phyloP scores from a whole-genome alignment of 1,284 basidiomycete genomes.

The Moesziomyces globuligerus region DNA sequence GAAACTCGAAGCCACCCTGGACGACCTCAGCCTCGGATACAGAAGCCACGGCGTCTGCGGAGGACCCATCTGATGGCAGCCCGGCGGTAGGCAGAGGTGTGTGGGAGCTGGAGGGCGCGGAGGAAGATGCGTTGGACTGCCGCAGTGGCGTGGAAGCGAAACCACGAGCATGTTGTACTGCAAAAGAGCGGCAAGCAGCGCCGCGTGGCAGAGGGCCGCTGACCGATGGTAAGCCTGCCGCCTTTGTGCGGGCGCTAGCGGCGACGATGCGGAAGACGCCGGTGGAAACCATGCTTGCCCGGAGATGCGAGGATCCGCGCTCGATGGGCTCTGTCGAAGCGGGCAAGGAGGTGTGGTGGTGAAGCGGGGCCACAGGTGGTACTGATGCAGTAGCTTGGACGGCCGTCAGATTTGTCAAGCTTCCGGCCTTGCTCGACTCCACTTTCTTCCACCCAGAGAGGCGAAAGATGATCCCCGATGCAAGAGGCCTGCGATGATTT shows the following conservation, averaged over 20 bases:
- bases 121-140: not conserved
- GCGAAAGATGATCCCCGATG: constrained; percentile 19
- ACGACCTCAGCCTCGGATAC: constrained; percentile 8
- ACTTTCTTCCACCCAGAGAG: constrained; percentile 10
- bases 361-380: too few relatives aligned
- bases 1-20: constrained; percentile 41
- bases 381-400: too few relatives aligned
- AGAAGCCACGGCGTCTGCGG: constrained; percentile 5
- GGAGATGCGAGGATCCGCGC: not conserved
- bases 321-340: not conserved
- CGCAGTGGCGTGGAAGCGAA: constrained; percentile 19
- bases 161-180: constrained; percentile 7
- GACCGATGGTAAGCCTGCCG: constrained; percentile 4
- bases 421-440: constrained; percentile 18
- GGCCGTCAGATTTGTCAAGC: not conserved
- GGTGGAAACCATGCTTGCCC: constrained; percentile 14
- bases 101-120: constrained; percentile 3
- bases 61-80: not conserved
- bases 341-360: not conserved
- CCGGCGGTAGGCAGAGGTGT: not conserved
- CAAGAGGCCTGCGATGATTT: fast-evolving
- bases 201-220: constrained; percentile 2
- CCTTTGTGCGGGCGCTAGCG: constrained; percentile 18
- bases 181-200: not conserved
- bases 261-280: constrained; percentile 14